Evolutionary conservation across 495 filamentous ascomycete genomes (phyloP), one percentile per base, ranked within the genome.

Genomic region (Daldinia concentrica): DNA sequence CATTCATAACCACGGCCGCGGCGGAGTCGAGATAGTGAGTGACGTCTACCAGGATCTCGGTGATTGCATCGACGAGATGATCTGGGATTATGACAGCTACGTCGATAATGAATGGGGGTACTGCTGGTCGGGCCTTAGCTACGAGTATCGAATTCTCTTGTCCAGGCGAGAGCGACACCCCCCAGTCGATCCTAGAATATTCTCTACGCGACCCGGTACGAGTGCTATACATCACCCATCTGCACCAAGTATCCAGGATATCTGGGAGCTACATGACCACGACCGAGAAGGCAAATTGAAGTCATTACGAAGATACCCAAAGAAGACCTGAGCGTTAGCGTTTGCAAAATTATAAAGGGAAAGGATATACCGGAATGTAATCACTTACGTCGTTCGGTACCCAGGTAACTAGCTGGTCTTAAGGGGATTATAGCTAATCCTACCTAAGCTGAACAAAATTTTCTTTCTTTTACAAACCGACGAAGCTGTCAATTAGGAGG

Each of bases 1-100:
- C 5, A 56, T 72, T 14, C 69, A 72, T 19, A 72, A 64, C 19
- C 69, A 72, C 48, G 64, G 69, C 29, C 64, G 59, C 19, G 55
- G 14, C 5, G 69, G 69, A 1, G 64, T 72, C 45, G 69, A 72
- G 54, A 64, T 72, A 6, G 29, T 72, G 6, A 6, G 50, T 14
- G 69, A 72, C 45, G 45, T 39, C 43, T 72, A 29, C 64, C 69
- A 72, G 36, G 37, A 68, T 9, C 52, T 72, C 17, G 63, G 58
- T 12, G 6, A 15, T 37, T 30, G 54, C n/a, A 3, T 3, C 2
- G 12, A 7, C 32, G 1, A 29, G 17, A 1, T 24, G 6, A n/a
- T 30, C 51, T 15, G 17, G 15, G 7, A 14, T 41, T 8, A 8
- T 41, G 39, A 17, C n/a, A 7, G 39, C 15, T 9, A 1, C 19